Evolutionary conservation across 1,284 basidiomycete genomes (phyloP), one percentile per base, ranked within the genome.

Genomic region (Afroboletus lepidellus): DNA sequence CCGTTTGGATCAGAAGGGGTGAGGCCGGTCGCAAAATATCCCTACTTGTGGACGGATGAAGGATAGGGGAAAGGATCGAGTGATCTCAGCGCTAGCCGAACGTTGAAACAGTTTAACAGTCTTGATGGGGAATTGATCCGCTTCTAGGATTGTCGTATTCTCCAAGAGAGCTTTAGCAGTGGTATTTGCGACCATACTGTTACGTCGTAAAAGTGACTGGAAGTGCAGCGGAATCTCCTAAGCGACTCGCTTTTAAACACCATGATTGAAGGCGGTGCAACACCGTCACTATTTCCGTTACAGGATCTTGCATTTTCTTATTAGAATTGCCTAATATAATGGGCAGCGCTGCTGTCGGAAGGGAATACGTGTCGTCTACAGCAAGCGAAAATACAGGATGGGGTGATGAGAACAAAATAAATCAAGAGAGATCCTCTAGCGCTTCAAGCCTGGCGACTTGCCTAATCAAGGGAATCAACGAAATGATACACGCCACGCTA

Each of bases 391-490:
- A 51, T 49, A 42, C 27, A 42, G 11, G 25, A 55, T 16, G 47
- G 29, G 18, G 34, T 32, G 39, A 46, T n/a, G 13, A 33, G 13
- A 54, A 27, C 8, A 8, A 25, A 45, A 46, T 47, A 41, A 41
- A 39, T 64, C 55, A 64, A 21, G 65, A 68, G 12, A 68, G 62
- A 50, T 68, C 69, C 48, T 68, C 66, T n/a, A 68, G 41, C 0
- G 55, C 66, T 57, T 68, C 69, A 2, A 68, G 58, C 39, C 69
- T 66, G 30, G 37, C 4, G 27, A 68, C 62, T 56, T 68, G 69
- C 39, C 67, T 67, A 29, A 25, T 37, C 32, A 23, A 44, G 15
- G 5, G 12, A n/a, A 50, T 67, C 29, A 67, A 57, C 50, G 51
- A 34, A 12, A 7, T 18, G 23, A 21, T 25, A n/a, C 27, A 24